Base-by-base conservation (phyloP, 331 rosid species). In the Arachis monticola region DNA sequence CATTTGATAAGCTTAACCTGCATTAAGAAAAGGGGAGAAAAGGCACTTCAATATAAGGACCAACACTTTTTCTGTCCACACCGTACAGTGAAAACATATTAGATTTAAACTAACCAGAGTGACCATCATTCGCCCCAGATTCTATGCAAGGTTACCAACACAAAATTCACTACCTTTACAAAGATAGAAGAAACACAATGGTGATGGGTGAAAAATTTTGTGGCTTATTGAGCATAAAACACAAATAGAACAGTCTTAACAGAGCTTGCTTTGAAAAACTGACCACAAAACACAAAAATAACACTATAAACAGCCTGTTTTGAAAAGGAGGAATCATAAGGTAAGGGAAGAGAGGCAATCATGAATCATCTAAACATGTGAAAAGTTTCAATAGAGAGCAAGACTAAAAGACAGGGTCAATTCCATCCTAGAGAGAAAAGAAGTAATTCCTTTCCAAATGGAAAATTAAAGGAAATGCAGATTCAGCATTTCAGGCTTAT, bases 1-100 rank as follows among this genome's bases (percentile, higher is more conserved):
- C 98, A 93, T 78, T 93, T 93, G 55, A 93, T 93, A 83, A 93
- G 96, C 92, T 93, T 93, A 80, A 93, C 97, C 97, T 93, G 94
- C 88, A 76, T 55, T 55, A 5, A 55, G 30, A 65, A 74, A 32
- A 57, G 41, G 41, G 41, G 5, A 67, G 30, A 27, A 27, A 27
- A 27, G 30, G 30, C 30, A 27, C 30, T 27, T 27, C 30, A 27
- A 27, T 27, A 27, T 55, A 55, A 55, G 60, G 6, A 55, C 60
- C 8, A 14, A 55, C 2, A 55, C 60, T 10, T 74, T 69, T 65
- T 7, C 65, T 40, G 66, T 66, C 44, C 66, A 41, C 7, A 31
- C 30, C 30, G 30, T 27, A 27, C 30, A 27, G 1, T 11, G 64
- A 62, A 50, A 59, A 48, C 7, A 10, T 5, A 32, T 52, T 3